A percentile compares a stretch with the other conserved stretches of the same genome.
phyloP scores from a whole-genome alignment of 441 rosid genomes.

The Capsella rubella region DNA sequence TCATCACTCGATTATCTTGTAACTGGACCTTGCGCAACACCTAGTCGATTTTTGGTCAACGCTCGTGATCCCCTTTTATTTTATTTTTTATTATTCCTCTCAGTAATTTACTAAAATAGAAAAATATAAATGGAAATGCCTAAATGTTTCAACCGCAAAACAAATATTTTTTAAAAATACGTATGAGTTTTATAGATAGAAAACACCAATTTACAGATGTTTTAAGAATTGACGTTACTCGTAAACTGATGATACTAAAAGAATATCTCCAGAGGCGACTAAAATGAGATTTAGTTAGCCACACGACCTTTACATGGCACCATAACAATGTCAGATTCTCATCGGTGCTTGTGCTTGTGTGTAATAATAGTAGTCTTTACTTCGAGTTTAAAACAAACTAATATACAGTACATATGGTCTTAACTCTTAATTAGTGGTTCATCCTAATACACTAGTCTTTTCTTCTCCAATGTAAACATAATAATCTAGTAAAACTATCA shows the following conservation, averaged over 20 bases:
- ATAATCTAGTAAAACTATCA: no score
- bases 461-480: not conserved
- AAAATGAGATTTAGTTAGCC: not conserved
- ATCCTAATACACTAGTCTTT: not conserved
- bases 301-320: not conserved
- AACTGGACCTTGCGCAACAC: constrained; percentile 8
- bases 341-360: not conserved
- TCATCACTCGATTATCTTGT: not conserved
- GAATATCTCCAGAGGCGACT: not conserved
- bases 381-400: not conserved
- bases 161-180: no score
- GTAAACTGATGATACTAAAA: no score
- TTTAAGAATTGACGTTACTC: not conserved
- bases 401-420: not conserved
- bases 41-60: constrained; percentile 25
- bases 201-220: not conserved
- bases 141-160: no score
- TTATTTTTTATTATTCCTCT: not conserved
- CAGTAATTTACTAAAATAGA: no score
- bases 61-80: not conserved
- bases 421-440: not conserved
- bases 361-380: not conserved
- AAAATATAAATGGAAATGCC: no score
- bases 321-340: not conserved
- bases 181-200: no score